Evolutionary conservation across 805 yeast genomes (phyloP).

Genomic region (Candida silvicultrix): DNA sequence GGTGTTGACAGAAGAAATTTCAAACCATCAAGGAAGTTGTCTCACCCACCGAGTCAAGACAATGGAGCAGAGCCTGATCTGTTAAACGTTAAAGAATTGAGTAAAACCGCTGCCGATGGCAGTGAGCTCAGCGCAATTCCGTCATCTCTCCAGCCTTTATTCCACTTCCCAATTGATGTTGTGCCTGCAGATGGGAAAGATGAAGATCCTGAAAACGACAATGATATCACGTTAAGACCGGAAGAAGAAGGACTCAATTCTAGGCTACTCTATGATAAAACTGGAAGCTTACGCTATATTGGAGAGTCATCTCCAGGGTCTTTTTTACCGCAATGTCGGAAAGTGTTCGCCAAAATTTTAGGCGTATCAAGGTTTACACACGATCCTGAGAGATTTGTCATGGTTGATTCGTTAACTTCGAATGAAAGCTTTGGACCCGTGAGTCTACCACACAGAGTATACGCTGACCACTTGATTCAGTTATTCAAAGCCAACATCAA

Average conservation of each 20-base stretch:
- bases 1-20: conserved; percentile 18
- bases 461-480: conserved; percentile 26
- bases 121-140: conserved; percentile 2
- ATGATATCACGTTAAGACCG: conserved; percentile 2
- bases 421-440: conserved; percentile 11
- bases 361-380: conserved; percentile 30
- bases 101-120: background rate
- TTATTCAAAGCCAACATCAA: conserved; percentile 33
- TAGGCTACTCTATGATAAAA: conserved; percentile 28
- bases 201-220: conserved; percentile 2
- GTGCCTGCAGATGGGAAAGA: conserved; percentile 7
- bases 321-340: conserved; percentile 33
- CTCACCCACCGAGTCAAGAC: background rate
- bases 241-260: conserved; percentile 19
- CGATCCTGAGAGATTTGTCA: conserved; percentile 30
- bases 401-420: conserved; percentile 25
- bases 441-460: conserved; percentile 24
- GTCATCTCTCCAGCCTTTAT: conserved; percentile 14
- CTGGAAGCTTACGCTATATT: conserved; percentile 30
- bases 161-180: conserved; percentile 13
- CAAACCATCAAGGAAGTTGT: conserved; percentile 12
- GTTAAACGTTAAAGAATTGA: no score
- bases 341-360: conserved; percentile 26
- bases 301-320: conserved; percentile 39
- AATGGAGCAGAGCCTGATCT: no score